Percentiles rank a stretch among this genome's conserved stretches.
These are phyloP conservation scores for Talaromyces verruculosus DNA, from an alignment of 2,329 filamentous ascomycete species.

Conservation along the genomic window DNA sequence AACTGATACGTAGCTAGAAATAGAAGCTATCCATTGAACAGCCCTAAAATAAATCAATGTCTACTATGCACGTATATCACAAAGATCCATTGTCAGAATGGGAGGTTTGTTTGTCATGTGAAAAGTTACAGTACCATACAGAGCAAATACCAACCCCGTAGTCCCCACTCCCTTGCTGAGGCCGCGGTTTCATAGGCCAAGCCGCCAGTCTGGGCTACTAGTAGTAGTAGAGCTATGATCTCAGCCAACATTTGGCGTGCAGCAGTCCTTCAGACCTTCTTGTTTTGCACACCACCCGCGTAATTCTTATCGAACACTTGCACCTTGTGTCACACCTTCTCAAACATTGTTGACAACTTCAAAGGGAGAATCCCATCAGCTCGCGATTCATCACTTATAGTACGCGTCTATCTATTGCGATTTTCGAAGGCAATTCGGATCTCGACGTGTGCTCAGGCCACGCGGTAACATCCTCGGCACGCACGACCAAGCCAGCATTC, in stretches of 20 bases:
- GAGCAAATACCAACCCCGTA: not conserved
- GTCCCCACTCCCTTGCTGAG: not conserved
- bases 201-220: not conserved
- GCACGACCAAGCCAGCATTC: conserved; percentile 4
- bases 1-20: not conserved
- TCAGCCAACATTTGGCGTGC: conserved; percentile 17
- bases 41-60: not conserved
- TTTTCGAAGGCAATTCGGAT: not conserved
- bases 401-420: not conserved
- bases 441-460: conserved; percentile 5
- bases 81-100: not conserved
- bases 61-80: not conserved
- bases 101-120: not conserved
- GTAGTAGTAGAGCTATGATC: conserved; percentile 21
- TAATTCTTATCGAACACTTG: not conserved
- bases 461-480: conserved; percentile 15
- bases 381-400: not conserved
- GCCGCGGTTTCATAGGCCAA: conserved; percentile 4
- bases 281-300: not conserved
- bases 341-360: not conserved
- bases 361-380: not conserved
- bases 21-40: not conserved
- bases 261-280: not conserved
- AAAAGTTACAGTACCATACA: not conserved
- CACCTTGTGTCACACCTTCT: not conserved